Conservation (phyloP, 2,329 filamentous ascomycete species). For the Fusarium incarnatum region DNA sequence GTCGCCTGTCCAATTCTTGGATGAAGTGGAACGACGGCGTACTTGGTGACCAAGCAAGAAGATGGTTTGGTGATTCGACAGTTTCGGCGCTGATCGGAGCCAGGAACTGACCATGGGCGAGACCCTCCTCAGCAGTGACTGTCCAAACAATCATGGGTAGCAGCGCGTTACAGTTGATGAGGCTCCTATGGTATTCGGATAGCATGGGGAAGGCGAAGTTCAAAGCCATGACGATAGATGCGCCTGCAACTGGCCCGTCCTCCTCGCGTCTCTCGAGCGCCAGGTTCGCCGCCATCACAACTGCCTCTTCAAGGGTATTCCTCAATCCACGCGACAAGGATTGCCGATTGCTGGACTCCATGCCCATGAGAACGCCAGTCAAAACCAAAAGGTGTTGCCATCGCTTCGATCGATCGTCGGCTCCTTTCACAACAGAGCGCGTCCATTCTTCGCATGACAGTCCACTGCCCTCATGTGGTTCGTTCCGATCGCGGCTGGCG, state of each 20-base stretch:
- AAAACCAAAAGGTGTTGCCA: conserved; percentile 90
- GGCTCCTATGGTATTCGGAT: conserved; percentile 66
- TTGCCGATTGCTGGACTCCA: conserved; percentile 72
- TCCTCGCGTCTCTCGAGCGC: conserved; percentile 66
- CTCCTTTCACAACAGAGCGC: conserved; percentile 66
- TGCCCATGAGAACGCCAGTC: conserved; percentile 81
- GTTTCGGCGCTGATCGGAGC: conserved; percentile 76
- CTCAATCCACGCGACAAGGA: conserved; percentile 73
- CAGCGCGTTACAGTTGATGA: conserved; percentile 75
- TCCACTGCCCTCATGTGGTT: conserved; percentile 55
- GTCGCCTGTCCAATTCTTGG: conserved; percentile 68
- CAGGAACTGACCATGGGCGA: conserved; percentile 81
- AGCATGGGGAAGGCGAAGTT: conserved; percentile 82
- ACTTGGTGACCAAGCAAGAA: conserved; percentile 72
- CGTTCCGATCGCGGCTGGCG: conserved; percentile 51
- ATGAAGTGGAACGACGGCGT: conserved; percentile 72
- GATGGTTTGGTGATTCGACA: conserved; percentile 55
- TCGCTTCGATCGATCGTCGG: conserved; percentile 69
- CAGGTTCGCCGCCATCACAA: conserved; percentile 81
- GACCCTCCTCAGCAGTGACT: conserved; percentile 77
- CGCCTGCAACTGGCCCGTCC: conserved; percentile 57
- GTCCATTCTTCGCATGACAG: conserved; percentile 66
- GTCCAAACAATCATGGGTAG: conserved; percentile 77
- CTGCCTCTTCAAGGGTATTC: conserved; percentile 75
- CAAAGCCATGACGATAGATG: conserved; percentile 75